phyloP scores from a whole-genome alignment of 306 rosid species.

The Sicyos baderoa region DNA sequence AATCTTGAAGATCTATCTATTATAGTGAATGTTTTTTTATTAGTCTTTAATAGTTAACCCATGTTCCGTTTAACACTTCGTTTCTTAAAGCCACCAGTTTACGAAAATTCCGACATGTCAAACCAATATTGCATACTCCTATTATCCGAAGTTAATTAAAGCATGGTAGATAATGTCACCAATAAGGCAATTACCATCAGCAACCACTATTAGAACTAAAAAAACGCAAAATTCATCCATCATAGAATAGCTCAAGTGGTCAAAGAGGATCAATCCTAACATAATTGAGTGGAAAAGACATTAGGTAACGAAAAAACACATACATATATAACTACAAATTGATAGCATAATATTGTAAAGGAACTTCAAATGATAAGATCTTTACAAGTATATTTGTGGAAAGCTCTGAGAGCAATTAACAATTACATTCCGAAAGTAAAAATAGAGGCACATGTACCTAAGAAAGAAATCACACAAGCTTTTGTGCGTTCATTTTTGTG shows the following conservation, averaged over 20 bases:
- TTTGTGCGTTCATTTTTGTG: constrained; percentile 14
- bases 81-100: background rate
- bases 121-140: background rate
- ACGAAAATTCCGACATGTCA: background rate
- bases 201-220: background rate
- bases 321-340: background rate
- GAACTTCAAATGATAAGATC: constrained; percentile 1
- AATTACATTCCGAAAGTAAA: constrained; percentile 7
- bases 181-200: too few relatives aligned
- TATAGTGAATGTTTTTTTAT: too few relatives aligned
- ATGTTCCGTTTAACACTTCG: too few relatives aligned
- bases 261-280: too few relatives aligned
- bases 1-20: too few relatives aligned
- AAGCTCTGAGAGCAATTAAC: constrained; percentile 1
- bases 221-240: too few relatives aligned
- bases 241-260: too few relatives aligned
- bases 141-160: too few relatives aligned
- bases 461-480: constrained; percentile 11
- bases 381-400: background rate
- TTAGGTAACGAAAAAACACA: too few relatives aligned
- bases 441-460: constrained; percentile 4
- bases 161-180: too few relatives aligned
- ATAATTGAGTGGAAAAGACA: too few relatives aligned
- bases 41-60: background rate
- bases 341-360: background rate